Base-by-base conservation (phyloP, 2,329 filamentous ascomycete genomes). In the Chalaropsis thielavioides region DNA sequence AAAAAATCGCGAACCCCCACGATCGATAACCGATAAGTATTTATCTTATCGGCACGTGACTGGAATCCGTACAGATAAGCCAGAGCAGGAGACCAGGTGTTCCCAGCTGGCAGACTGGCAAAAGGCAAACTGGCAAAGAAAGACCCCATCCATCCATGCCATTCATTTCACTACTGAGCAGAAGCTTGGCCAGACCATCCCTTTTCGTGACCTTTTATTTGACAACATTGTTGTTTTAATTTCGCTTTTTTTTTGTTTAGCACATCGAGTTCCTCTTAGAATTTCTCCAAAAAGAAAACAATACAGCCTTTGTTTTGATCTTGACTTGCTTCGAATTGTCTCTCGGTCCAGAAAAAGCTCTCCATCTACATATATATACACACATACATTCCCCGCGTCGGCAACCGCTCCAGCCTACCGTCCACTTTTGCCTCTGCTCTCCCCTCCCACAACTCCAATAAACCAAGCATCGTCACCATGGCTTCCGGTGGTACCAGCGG, bases 401-500 rank as follows among this genome's bases (percentile, higher is more conserved):
- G 31, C 31, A 31, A 31, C 31, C 31, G 6, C 2, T 6, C 31
- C 31, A 31, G 3, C 31, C 3, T 31, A 31, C 31, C 31, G 31
- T 31, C 31, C 31, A 31, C 31, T 6, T 31, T 6, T 2, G 31
- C 6, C 31, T 31, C 31, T 6, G 2, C 31, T 35, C 24, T 54
- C 49, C 5, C 15, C 41, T n/a, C 41, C 59, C 11, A 22, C 44
- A 43, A 51, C 43, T 24, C 38, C 58, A 44, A 40, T 19, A 43
- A 58, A 40, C 61, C n/a, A n/a, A 41, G 24, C 61, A 43, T 58
- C 51, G 62, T 73, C 76, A 83, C 74, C 75, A 96, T 96, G 92
- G 89, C 92, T 76, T 85, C 90, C 78, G 79, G 85, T 71, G 77
- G 75, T 72, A 76, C 80, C 68, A 86, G 86, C 73, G 89, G 88